phyloP scores from a whole-genome alignment of 345 rosid genomes.

The Salix exigua region DNA sequence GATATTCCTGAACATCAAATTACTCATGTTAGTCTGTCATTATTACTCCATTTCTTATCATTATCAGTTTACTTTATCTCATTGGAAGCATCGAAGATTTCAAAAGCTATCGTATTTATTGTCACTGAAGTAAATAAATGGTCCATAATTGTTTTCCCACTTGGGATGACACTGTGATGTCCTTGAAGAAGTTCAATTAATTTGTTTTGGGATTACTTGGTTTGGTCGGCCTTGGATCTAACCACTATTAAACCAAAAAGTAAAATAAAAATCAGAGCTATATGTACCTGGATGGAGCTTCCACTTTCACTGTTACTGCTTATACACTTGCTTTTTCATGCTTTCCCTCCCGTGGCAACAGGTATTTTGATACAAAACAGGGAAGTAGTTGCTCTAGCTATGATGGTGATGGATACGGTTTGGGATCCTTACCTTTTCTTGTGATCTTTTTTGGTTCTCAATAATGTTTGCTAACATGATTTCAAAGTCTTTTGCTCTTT shows the following conservation, averaged over 20 bases:
- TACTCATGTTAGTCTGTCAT: neutral
- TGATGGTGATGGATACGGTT: conserved; percentile 33
- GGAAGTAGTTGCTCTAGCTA: conserved; percentile 7
- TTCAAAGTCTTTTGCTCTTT: neutral
- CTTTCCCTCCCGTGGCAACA: conserved; percentile 8
- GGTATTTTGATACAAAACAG: neutral
- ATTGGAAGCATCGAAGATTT: too few species aligned
- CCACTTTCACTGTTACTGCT: conserved; percentile 17
- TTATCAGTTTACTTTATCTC: too few species aligned
- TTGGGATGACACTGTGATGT: neutral
- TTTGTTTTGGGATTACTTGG: neutral
- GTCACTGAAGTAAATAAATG: neutral
- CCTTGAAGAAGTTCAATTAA: neutral
- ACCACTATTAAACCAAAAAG: neutral
- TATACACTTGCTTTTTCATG: conserved; percentile 11
- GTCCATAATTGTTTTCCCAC: neutral
- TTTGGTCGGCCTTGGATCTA: conserved; percentile 9
- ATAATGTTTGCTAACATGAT: conserved; percentile 12
- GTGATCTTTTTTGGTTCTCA: conserved; percentile 33
- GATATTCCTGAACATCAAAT: neutral
- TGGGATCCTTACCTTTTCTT: conserved; percentile 35
- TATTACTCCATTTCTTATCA: neutral
- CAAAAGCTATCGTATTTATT: neutral
- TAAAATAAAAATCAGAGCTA: neutral
- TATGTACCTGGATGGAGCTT: neutral